Evolutionary conservation across 352 stramenopile genomes (phyloP).

Genomic region (Blastocystis sp.): DNA sequence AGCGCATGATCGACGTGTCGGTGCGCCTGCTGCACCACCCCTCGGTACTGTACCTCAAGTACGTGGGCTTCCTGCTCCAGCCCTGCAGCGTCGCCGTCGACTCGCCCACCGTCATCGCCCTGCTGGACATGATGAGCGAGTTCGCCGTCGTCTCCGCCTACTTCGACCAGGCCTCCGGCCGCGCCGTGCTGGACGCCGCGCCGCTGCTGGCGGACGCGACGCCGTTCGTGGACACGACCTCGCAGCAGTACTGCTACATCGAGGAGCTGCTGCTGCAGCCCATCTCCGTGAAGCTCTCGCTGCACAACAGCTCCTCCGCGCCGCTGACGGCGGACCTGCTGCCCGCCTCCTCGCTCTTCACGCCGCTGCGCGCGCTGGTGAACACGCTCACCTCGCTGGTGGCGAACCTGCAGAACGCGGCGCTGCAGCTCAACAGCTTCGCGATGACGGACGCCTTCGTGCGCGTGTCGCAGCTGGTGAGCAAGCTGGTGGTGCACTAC

Average conservation of each 20-base stretch:
- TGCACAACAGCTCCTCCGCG: constrained; percentile 30
- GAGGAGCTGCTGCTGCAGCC: constrained; percentile 66
- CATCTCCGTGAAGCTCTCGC: constrained; percentile 48
- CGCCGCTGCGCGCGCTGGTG: constrained; percentile 36
- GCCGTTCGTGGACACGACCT: background rate
- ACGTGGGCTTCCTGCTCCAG: constrained; percentile 41
- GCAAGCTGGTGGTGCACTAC: constrained; percentile 51
- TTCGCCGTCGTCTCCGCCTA: constrained; percentile 9
- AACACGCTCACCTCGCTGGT: constrained; percentile 54
- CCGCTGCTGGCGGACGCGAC: constrained; percentile 15
- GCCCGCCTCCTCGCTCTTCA: constrained; percentile 36
- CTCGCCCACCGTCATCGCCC: background rate
- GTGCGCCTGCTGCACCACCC: constrained; percentile 48
- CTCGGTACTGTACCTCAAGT: constrained; percentile 50
- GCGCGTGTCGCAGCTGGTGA: constrained; percentile 1
- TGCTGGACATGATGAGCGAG: constrained; percentile 38
- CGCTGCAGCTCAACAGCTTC: constrained; percentile 29
- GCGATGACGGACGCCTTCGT: constrained; percentile 33
- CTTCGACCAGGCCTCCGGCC: constrained; percentile 1
- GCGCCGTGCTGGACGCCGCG: background rate
- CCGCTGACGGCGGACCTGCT: constrained; percentile 49
- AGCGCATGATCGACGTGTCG: constrained; percentile 57
- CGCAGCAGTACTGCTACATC: constrained; percentile 24
- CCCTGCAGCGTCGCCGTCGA: constrained; percentile 36
- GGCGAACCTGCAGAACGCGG: constrained; percentile 61